Evolutionary conservation across 352 stramenopile genomes (phyloP).

Genomic region (Phytophthora capsici): DNA sequence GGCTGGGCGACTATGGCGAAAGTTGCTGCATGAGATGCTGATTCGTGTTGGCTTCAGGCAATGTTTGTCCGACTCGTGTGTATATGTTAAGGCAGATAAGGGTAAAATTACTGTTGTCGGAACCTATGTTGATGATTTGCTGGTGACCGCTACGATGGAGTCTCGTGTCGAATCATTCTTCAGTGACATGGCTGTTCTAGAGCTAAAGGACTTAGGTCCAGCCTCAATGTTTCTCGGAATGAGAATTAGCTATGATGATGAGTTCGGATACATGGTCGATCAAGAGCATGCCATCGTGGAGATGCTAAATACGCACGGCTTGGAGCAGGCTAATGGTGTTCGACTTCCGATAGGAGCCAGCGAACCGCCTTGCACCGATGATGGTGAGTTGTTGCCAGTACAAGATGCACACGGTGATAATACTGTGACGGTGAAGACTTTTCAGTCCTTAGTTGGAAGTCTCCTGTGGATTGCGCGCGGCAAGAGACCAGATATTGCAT

Average conservation of each 20-base stretch:
- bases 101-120: slow-evolving; percentile 22
- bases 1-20: slow-evolving; percentile 36
- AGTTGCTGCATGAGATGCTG: slow-evolving; percentile 32
- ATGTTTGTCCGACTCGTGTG: slow-evolving; percentile 23
- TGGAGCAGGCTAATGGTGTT: background rate
- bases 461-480: background rate
- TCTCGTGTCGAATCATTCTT: background rate
- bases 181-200: background rate
- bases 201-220: slow-evolving; percentile 35
- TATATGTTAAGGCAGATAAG: slow-evolving; percentile 22
- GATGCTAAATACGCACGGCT: background rate
- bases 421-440: background rate
- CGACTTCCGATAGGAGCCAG: background rate
- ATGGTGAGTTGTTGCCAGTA: background rate
- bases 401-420: background rate
- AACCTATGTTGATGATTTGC: slow-evolving; percentile 39
- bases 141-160: slow-evolving; percentile 21
- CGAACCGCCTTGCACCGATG: background rate
- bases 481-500: background rate
- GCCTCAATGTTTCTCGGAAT: slow-evolving; percentile 39
- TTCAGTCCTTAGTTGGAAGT: background rate
- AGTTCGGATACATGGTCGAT: slow-evolving; percentile 11
- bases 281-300: slow-evolving; percentile 31
- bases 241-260: slow-evolving; percentile 10
- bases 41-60: slow-evolving; percentile 17